These are phyloP conservation scores for Chytriomyces sp. DNA, from an alignment of 192 early-diverging fungal genomes.

Conservation along the genomic window DNA sequence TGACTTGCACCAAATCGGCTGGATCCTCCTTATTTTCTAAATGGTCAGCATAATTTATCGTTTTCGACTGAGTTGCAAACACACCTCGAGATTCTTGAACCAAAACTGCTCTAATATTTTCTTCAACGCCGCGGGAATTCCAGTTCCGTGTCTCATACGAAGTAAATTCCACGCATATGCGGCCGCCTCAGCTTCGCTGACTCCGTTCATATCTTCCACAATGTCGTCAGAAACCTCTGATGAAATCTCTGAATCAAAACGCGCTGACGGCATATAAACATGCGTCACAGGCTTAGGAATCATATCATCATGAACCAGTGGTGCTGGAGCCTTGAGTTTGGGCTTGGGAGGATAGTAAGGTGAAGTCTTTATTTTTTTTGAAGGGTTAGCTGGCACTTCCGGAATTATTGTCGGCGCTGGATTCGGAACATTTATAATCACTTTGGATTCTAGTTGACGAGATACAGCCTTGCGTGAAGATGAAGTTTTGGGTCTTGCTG, in stretches of 20 bases:
- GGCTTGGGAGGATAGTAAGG: not conserved
- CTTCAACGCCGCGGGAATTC: conserved; percentile 13
- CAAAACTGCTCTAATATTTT: conserved; percentile 33
- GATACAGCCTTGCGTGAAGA: too few relatives aligned
- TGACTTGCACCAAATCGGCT: conserved; percentile 35
- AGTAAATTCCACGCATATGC: conserved; percentile 46
- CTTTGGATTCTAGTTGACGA: too few relatives aligned
- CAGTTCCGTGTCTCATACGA: conserved; percentile 6
- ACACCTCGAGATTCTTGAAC: conserved; percentile 15
- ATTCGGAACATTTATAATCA: not conserved
- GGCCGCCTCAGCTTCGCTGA: conserved; percentile 25
- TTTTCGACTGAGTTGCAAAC: not conserved
- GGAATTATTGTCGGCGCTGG: not conserved
- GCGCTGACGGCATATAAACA: not conserved
- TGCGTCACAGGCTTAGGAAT: not conserved
- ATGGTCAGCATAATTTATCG: too few relatives aligned
- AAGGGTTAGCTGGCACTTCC: too few relatives aligned
- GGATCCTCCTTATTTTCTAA: conserved; percentile 6
- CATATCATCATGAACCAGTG: not conserved
- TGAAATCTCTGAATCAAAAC: not conserved
- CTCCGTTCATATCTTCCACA: conserved; percentile 19
- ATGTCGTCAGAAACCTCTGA: not conserved
- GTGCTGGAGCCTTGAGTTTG: not conserved
- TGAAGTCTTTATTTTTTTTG: too few relatives aligned
- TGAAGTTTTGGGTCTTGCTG: not conserved